A percentile compares a stretch with the other conserved stretches of the same genome.
Evolutionary conservation across 2,329 filamentous ascomycete genomes (phyloP).

Genomic region (Pseudocercospora crystallina): DNA sequence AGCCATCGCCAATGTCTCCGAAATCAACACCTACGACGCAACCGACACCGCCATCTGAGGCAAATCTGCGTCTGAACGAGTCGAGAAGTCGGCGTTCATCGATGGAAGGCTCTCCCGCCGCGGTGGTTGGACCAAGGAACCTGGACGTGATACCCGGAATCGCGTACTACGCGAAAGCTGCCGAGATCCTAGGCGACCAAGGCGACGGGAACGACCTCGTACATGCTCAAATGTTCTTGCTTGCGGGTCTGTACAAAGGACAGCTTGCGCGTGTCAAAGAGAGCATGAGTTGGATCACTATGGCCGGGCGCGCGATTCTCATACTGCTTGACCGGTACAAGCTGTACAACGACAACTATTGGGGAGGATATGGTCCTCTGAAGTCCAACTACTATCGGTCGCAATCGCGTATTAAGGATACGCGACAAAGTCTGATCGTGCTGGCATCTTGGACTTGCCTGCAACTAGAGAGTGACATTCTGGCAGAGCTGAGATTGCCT

Average conservation of each 20-base stretch:
- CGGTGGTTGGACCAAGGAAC: slow-evolving; percentile 27
- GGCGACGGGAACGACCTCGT: slow-evolving; percentile 75
- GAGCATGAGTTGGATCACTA: slow-evolving; percentile 71
- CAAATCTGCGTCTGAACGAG: slow-evolving; percentile 19
- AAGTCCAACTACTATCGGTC: slow-evolving; percentile 31
- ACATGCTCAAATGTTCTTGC: slow-evolving; percentile 79
- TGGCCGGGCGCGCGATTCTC: slow-evolving; percentile 61
- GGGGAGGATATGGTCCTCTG: slow-evolving; percentile 36
- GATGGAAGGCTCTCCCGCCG: slow-evolving; percentile 27
- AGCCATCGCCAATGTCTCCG: slow-evolving; percentile 41
- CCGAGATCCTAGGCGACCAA: slow-evolving; percentile 81
- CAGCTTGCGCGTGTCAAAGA: slow-evolving; percentile 85
- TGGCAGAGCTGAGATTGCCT: slow-evolving; percentile 73
- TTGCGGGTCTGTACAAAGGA: slow-evolving; percentile 85
- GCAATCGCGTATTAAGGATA: slow-evolving; percentile 32
- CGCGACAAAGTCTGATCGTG: slow-evolving; percentile 43
- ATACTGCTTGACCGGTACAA: slow-evolving; percentile 73
- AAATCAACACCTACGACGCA: slow-evolving; percentile 36
- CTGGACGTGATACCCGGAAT: slow-evolving; percentile 85
- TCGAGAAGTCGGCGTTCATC: slow-evolving; percentile 34
- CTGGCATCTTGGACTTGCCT: slow-evolving; percentile 90
- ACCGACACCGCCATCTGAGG: slow-evolving; percentile 32
- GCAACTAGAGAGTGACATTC: slow-evolving; percentile 90
- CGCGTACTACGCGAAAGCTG: slow-evolving; percentile 83
- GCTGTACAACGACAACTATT: slow-evolving; percentile 38